These are phyloP conservation scores for Pleurotus giganteus DNA, from an alignment of 768 basidiomycete genomes.

Conservation along the genomic window DNA sequence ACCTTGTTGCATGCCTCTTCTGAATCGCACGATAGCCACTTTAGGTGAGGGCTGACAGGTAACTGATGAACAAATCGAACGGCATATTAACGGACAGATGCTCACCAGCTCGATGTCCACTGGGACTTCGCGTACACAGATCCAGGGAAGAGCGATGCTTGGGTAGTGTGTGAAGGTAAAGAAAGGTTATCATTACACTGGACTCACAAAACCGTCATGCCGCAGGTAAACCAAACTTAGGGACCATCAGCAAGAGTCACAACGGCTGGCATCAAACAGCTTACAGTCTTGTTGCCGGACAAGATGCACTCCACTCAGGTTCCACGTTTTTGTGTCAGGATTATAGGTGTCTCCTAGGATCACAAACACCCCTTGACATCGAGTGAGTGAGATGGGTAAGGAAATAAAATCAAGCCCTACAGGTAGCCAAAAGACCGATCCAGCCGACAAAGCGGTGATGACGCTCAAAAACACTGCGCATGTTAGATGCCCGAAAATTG, in stretches of 20 bases:
- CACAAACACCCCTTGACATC: slow-evolving; percentile 57
- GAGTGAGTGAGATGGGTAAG: slow-evolving; percentile 6
- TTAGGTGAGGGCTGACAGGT: slow-evolving; percentile 66
- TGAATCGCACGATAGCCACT: slow-evolving; percentile 75
- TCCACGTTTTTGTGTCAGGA: slow-evolving; percentile 52
- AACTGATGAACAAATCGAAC: slow-evolving; percentile 13
- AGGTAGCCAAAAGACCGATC: slow-evolving; percentile 54
- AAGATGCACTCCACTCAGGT: slow-evolving; percentile 49
- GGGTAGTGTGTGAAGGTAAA: slow-evolving; percentile 7
- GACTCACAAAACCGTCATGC: slow-evolving; percentile 71
- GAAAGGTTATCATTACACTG: not conserved
- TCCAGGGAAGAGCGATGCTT: slow-evolving; percentile 74
- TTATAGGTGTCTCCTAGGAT: slow-evolving; percentile 67
- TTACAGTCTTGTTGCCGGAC: slow-evolving; percentile 61
- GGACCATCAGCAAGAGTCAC: not conserved
- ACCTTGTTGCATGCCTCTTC: slow-evolving; percentile 84
- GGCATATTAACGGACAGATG: slow-evolving; percentile 11
- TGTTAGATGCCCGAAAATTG: not conserved
- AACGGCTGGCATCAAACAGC: not conserved
- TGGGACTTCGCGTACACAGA: slow-evolving; percentile 67
- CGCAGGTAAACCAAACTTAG: slow-evolving; percentile 63
- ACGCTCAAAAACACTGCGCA: slow-evolving; percentile 69
- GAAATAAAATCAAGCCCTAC: slow-evolving; percentile 21
- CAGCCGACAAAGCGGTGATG: slow-evolving; percentile 81
- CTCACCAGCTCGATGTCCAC: slow-evolving; percentile 76